These are phyloP conservation scores for Suillus tomentosus DNA, from an alignment of 768 basidiomycete species.

Conservation along the genomic window DNA sequence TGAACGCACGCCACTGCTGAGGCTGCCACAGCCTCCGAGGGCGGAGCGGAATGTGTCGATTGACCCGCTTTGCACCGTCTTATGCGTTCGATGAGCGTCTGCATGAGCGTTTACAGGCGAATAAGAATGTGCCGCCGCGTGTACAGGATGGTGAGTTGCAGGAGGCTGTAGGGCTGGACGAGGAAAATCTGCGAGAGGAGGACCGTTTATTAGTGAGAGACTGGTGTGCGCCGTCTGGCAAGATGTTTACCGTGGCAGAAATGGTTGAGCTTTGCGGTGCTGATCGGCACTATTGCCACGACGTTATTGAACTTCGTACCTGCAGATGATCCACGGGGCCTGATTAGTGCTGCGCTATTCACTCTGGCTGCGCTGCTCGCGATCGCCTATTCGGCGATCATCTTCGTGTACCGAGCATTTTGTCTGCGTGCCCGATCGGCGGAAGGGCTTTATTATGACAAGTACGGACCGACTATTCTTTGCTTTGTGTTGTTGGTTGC, in stretches of 20 bases:
- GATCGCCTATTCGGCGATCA: conserved; percentile 82
- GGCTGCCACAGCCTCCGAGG: too few relatives aligned
- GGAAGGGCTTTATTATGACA: conserved; percentile 86
- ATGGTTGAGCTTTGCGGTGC: conserved; percentile 87
- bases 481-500: conserved; percentile 71
- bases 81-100: too few relatives aligned
- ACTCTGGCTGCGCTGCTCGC: conserved; percentile 87
- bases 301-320: conserved; percentile 85
- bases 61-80: too few relatives aligned
- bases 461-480: conserved; percentile 79
- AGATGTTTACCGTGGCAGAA: conserved; percentile 51
- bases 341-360: conserved; percentile 88
- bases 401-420: conserved; percentile 77
- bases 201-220: too few relatives aligned
- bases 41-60: too few relatives aligned
- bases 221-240: too few relatives aligned
- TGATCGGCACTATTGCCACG: conserved; percentile 88
- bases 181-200: too few relatives aligned
- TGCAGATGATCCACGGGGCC: conserved; percentile 69
- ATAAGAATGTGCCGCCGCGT: too few relatives aligned
- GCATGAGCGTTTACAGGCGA: too few relatives aligned
- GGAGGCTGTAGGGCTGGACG: too few relatives aligned
- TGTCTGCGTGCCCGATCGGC: conserved; percentile 71
- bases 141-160: too few relatives aligned
- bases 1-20: too few relatives aligned